Evolutionary conservation across 257 asterid species (phyloP).

Genomic region (Penstemon davidsonii): DNA sequence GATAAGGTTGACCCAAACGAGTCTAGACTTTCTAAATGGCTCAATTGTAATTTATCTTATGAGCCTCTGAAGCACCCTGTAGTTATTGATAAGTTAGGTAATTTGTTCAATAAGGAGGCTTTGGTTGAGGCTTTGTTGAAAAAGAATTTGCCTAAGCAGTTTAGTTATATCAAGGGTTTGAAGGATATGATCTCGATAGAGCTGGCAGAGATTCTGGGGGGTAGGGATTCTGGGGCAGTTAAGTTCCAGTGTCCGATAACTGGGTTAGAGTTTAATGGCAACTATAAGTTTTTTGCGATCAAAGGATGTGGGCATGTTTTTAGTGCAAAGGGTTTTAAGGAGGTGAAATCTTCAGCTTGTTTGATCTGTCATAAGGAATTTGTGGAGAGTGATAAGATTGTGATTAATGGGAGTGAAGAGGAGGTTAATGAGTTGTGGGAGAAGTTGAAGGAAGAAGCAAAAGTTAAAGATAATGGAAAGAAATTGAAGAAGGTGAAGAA

Average conservation of each 20-base stretch:
- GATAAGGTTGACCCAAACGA: constrained; percentile 86
- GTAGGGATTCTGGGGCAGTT: constrained; percentile 34
- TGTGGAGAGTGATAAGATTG: constrained; percentile 66
- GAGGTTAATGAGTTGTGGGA: constrained; percentile 74
- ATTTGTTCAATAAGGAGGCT: constrained; percentile 86
- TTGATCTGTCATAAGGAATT: constrained; percentile 80
- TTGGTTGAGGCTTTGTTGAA: constrained; percentile 81
- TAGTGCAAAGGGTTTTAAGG: constrained; percentile 88
- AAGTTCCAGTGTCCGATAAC: constrained; percentile 82
- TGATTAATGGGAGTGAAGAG: constrained; percentile 82
- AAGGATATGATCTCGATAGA: constrained; percentile 85
- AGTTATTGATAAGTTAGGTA: constrained; percentile 79
- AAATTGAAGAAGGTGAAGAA: constrained; percentile 62
- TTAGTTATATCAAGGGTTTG: constrained; percentile 80
- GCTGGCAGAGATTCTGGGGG: constrained; percentile 52
- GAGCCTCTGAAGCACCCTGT: constrained; percentile 81
- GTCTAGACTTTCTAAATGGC: constrained; percentile 70
- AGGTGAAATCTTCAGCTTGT: constrained; percentile 72
- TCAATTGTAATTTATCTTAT: constrained; percentile 76
- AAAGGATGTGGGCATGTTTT: constrained; percentile 81
- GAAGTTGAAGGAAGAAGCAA: constrained; percentile 60
- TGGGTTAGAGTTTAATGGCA: constrained; percentile 81
- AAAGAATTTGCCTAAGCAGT: constrained; percentile 79
- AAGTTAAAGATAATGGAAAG: constrained; percentile 49
- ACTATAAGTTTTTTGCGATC: constrained; percentile 62